These are phyloP conservation scores for Peronospora farinosa DNA, from an alignment of 352 stramenopile species.

Conservation along the genomic window DNA sequence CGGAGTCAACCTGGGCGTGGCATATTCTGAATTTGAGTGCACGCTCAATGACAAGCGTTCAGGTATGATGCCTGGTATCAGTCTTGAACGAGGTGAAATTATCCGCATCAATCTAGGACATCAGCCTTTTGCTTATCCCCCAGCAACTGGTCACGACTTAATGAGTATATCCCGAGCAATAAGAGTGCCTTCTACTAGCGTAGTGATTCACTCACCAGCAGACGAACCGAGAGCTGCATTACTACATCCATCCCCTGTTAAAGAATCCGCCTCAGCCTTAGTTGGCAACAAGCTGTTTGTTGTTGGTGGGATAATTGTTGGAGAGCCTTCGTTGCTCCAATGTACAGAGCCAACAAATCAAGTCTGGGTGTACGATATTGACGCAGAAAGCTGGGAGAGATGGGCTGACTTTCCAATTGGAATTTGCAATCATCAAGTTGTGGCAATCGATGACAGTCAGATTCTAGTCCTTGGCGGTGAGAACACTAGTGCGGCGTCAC, in stretches of 20 bases:
- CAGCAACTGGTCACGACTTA: conserved; percentile 51
- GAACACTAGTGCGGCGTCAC: conserved; percentile 54
- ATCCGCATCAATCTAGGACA: conserved; percentile 83
- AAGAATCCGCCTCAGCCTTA: conserved; percentile 54
- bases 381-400: conserved; percentile 53
- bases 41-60: conserved; percentile 39
- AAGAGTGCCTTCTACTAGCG: conserved; percentile 33
- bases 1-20: conserved; percentile 73
- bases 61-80: conserved; percentile 83
- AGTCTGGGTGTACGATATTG: conserved; percentile 63
- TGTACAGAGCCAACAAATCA: conserved; percentile 38
- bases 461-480: conserved; percentile 83
- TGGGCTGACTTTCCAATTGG: conserved; percentile 80
- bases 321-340: conserved; percentile 5
- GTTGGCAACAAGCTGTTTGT: conserved; percentile 66
- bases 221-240: conserved; percentile 3
- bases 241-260: conserved; percentile 28
- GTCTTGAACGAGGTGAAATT: conserved; percentile 80
- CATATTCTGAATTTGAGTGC: conserved; percentile 65
- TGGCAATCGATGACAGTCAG: conserved; percentile 61
- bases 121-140: conserved; percentile 69
- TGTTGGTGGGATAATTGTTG: conserved; percentile 49
- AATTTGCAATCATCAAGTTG: conserved; percentile 72
- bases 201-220: conserved; percentile 26
- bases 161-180: conserved; percentile 64